Evolutionary conservation across 1,284 basidiomycete genomes (phyloP), one percentile per base, ranked within the genome.

Genomic region (Stygiomarasmius scandens): DNA sequence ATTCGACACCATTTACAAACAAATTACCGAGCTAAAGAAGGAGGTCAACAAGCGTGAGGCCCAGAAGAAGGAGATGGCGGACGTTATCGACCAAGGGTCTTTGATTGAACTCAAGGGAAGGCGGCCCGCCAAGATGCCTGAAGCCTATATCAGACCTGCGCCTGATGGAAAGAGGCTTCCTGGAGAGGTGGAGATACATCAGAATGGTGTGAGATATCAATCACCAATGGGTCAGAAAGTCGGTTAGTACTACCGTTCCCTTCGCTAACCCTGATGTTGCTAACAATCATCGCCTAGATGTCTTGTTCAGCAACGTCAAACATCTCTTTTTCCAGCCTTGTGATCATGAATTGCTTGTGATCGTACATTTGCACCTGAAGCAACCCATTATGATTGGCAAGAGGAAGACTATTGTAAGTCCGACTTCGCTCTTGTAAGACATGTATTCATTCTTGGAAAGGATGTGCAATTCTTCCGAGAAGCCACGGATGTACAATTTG

Each of bases 321-420:
- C 97, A 99, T 73, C 80, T 99, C 23, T 98, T 99, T 79, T 99
- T 98, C 85, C 97, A 98, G 71, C 96, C 97, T 5, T 98, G 96
- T 69, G 97, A 99, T 65, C 90, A 95, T 66, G 97, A 99, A 73
- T 78, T 99, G 47, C 84, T 98, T 59, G 96, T 98, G 52, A 90
- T 99, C 59, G 85, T 98, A 32, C 97, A 99, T 71, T 76, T 98
- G 55, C 94, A 99, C 71, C 83, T 99, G 60, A 97, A 89, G 74
- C 87, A 95, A 1, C 97, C 97, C 2, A 99, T 99, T 73, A 96
- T 99, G 84, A 92, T 99, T 64, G 96, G 97, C 62, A 99, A 99
- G 83, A 96, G 95, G 77, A 99, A 99, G 75, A 90, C 96, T 19
- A 92, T 91, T 63, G 92, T 92, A 70, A 54, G 83, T 75, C 34